A percentile compares a stretch with the other conserved stretches of the same genome.
Conservation (phyloP, 164 flowering plant species). For the Aristolochia fimbriata region DNA sequence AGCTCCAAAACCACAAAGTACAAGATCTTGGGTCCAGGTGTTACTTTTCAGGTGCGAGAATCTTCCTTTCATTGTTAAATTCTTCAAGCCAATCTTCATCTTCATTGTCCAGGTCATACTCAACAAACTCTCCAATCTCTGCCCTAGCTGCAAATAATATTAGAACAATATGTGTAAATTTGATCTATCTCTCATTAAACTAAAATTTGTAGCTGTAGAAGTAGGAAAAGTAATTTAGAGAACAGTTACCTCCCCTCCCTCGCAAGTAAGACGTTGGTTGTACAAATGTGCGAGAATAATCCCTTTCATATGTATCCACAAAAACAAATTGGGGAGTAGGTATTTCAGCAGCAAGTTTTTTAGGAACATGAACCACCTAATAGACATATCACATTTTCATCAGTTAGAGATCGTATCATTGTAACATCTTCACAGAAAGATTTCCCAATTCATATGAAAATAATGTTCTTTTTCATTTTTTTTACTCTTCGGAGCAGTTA, state of each 20-base stretch:
- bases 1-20: neutral
- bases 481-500: no score
- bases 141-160: conserved; percentile 52
- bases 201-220: no score
- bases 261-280: conserved; percentile 89
- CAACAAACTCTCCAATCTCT: conserved; percentile 93
- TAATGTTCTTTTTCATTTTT: no score
- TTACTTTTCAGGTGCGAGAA: conserved; percentile 70
- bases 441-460: no score
- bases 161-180: neutral
- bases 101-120: conserved; percentile 96
- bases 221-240: neutral
- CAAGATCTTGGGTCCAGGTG: neutral
- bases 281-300: conserved; percentile 63
- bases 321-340: conserved; percentile 86
- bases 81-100: conserved; percentile 95
- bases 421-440: no score
- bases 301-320: conserved; percentile 95
- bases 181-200: no score
- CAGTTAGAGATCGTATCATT: no score
- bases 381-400: conserved; percentile 1
- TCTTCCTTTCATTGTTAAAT: conserved; percentile 53
- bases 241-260: conserved; percentile 77
- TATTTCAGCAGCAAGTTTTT: conserved; percentile 72
- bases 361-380: conserved; percentile 51